A percentile compares a stretch with the other conserved stretches of the same genome.
Conservation (phyloP, 2,329 filamentous ascomycete species). For the Aspergillus glaucus region DNA sequence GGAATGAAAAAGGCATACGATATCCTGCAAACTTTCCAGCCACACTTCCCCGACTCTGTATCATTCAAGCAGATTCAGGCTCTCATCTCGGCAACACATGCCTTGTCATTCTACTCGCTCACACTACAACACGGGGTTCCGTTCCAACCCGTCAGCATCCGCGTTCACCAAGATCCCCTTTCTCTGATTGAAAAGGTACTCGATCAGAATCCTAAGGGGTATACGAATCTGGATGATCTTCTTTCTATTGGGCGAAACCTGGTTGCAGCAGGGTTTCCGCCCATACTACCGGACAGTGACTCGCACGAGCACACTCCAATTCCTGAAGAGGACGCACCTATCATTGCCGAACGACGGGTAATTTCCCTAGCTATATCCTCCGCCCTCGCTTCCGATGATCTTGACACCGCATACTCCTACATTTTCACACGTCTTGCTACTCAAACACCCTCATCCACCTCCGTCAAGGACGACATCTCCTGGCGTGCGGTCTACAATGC, state of each 20-base stretch:
- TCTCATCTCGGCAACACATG: conserved; percentile 56
- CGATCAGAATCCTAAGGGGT: conserved; percentile 55
- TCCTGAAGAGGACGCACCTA: conserved; percentile 21
- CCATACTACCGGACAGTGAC: conserved; percentile 14
- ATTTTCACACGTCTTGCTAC: conserved; percentile 53
- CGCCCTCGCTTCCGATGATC: conserved; percentile 39
- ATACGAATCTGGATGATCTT: conserved; percentile 59
- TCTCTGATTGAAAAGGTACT: conserved; percentile 55
- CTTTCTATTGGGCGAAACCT: conserved; percentile 56
- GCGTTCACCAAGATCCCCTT: conserved; percentile 56
- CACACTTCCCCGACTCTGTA: conserved; percentile 36
- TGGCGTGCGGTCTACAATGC: conserved; percentile 61
- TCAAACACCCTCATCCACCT: conserved; percentile 23
- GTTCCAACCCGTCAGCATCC: conserved; percentile 61
- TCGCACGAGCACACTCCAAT: conserved; percentile 11
- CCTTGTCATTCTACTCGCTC: conserved; percentile 59
- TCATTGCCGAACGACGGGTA: conserved; percentile 41
- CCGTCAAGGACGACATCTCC: conserved; percentile 49
- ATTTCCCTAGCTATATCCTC: conserved; percentile 42
- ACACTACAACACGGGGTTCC: conserved; percentile 59
- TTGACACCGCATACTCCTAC: conserved; percentile 61
- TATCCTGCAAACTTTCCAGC: conserved; percentile 41
- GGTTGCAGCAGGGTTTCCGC: conserved; percentile 41
- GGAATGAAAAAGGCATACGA: conserved; percentile 57
- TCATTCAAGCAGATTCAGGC: conserved; percentile 43